phyloP scores from a whole-genome alignment of 2,329 filamentous ascomycete genomes.

The Xylariaceae sp. region DNA sequence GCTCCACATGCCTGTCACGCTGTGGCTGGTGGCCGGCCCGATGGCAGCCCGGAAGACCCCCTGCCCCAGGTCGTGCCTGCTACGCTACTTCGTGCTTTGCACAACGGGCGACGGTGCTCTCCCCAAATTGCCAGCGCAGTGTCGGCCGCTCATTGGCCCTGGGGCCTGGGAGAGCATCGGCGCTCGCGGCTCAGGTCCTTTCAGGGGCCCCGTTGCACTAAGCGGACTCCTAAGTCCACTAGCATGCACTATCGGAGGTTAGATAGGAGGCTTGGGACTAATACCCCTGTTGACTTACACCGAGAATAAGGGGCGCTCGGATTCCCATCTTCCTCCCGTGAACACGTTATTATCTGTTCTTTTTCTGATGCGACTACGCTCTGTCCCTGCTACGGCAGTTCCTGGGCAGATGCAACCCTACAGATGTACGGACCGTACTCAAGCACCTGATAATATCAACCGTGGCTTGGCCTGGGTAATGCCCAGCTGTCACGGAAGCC shows the following conservation, averaged over 20 bases:
- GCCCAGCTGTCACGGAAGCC: neutral
- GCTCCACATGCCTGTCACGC: conserved; percentile 8
- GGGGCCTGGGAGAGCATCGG: conserved; percentile 3
- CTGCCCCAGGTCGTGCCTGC: neutral
- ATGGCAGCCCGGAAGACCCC: conserved; percentile 2
- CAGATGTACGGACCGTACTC: too few relatives aligned
- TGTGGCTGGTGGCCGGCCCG: conserved; percentile 17
- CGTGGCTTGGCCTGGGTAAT: too few relatives aligned
- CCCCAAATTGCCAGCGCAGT: too few relatives aligned
- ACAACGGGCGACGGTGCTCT: too few relatives aligned
- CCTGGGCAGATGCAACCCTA: too few relatives aligned
- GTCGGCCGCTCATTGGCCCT: conserved; percentile 9
- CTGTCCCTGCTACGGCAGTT: too few relatives aligned
- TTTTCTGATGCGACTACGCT: too few relatives aligned
- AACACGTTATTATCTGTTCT: too few relatives aligned
- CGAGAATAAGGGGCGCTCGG: conserved; percentile 3
- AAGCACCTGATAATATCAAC: too few relatives aligned
- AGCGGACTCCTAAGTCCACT: neutral
- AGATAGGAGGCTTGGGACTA: neutral
- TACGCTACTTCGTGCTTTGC: too few relatives aligned
- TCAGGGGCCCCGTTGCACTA: conserved; percentile 7
- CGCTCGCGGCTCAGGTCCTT: neutral
- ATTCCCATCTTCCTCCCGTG: too few relatives aligned
- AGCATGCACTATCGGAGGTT: conserved; percentile 2
- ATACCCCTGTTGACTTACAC: conserved; percentile 7